Base-by-base conservation (phyloP, 2,329 filamentous ascomycete genomes). In the Gaeumannomyces tritici region DNA sequence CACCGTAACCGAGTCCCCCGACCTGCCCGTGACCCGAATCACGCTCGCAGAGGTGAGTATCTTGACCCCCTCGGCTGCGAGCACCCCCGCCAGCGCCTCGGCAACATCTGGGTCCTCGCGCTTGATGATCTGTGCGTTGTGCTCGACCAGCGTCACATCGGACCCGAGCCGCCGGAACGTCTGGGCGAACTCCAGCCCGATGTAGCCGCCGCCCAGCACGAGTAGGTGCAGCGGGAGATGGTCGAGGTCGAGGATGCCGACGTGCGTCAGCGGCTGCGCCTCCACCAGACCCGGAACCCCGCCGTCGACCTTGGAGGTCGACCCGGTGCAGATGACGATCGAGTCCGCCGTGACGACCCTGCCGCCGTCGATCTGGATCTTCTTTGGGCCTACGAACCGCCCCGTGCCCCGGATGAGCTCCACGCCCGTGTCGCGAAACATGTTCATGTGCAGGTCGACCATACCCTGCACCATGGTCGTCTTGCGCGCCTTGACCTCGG, bases 151-250 rank as follows among this genome's bases (percentile, higher is more conserved):
- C 2, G 77, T 80, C 55, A 83, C 80, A 33, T 76, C 69, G 3
- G 79, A 73, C 0, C 81, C 80, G 18, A 84, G 69, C 24, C 81
- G 73, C 1, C 75, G 71, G 69, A 83, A 80, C 29, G 83, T 72
- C 69, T 83, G 81, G 2, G 75, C 80, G 64, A 83, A 83, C 66
- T 83, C 81, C 13, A 83, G 70, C 1, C 80, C 81, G 35, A 83
- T 74, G 63, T 80, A 80, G 4, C 81, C 80, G 5, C 80, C 81
- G 1, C 81, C 80, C n/a, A 83, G 64, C 1, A 83, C 75, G 47
- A 83, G 69, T 4, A 83, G 72, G 69, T 81, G 78, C 15, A 11
- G 55, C 62, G 57, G 57, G 24, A 59, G 57, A 8, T 59, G 7
- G 15, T 42, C 27, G 12, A 59, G n/a, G 33, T 59, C 26, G 29